Evolutionary conservation across 768 basidiomycete species (phyloP), one percentile per base, ranked within the genome.

Genomic region (Kwoniella shandongensis): DNA sequence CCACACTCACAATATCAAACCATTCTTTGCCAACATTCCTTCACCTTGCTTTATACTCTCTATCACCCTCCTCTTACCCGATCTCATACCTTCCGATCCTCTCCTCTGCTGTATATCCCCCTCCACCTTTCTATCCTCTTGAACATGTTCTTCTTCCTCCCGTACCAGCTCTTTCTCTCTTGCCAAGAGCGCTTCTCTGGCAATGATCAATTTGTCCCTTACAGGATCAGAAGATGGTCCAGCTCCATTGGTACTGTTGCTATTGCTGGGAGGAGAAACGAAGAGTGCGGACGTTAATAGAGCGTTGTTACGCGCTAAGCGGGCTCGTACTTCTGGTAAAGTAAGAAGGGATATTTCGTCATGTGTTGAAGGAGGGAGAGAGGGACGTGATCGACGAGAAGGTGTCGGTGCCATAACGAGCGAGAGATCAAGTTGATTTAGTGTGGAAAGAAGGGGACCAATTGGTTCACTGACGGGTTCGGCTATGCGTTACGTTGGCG

Each of bases 1-100:
- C 4, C 1, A 41, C n/a, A 65, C 69, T 61, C 50, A 70, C 69
- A 70, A 38, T 35, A 66, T 65, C 27, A 70, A 40, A 8, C 63
- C 63, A 36, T 63, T 66, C 35, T 48, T 44, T 12, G 58, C 58
- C 18, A 63, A 40, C n/a, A 40, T 49, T 39, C 44, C 30, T 23
- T 66, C 63, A 13, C 50, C 47, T 20, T 40, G 52, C 44, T 44
- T 51, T 7, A 71, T 67, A 42, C 39, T 44, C 44, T 59, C 48
- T 44, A 71, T 36, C 8, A 67, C 69, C 23, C 59, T 54, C 3
- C 45, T 45, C 32, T 68, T 67, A 18, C 69, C 69, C 52, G 59
- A 63, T 15, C 54, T 40, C 36, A 40, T 23, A 39, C 36, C 41
- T 18, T 39, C 35, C 25, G 38, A 35, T 15, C 20, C 17, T 29